A percentile compares a stretch with the other conserved stretches of the same genome.
These are phyloP conservation scores for Pseudevernia furfuracea DNA, from an alignment of 495 filamentous ascomycete genomes.

Conservation along the genomic window DNA sequence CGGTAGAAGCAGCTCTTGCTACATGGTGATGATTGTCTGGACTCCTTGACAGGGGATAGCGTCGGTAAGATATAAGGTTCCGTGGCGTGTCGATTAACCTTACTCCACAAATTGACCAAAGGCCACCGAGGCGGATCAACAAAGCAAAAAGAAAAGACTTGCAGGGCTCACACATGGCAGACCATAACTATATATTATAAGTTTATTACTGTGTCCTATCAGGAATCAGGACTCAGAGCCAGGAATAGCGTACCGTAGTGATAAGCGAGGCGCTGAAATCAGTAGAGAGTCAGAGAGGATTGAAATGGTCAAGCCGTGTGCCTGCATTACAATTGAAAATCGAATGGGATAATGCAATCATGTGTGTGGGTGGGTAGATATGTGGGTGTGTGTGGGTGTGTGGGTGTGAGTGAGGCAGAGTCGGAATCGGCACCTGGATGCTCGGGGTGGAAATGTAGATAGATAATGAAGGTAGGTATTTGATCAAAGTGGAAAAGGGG, in stretches of 20 bases:
- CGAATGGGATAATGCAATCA: not conserved
- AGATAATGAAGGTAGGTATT: no score
- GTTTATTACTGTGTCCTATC: no score
- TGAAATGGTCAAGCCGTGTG: not conserved
- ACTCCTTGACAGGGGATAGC: conserved; percentile 7
- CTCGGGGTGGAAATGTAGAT: not conserved
- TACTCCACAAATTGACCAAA: conserved; percentile 16
- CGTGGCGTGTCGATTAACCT: conserved; percentile 19
- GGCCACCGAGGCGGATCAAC: not conserved
- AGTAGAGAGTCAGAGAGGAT: not conserved
- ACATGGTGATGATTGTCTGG: no score
- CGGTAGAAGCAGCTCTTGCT: conserved; percentile 4
- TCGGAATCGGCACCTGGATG: not conserved
- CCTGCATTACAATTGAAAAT: not conserved
- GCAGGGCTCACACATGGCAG: conserved; percentile 4
- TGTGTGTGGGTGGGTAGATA: not conserved
- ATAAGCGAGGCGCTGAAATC: not conserved
- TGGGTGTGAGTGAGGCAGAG: not conserved
- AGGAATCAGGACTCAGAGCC: no score
- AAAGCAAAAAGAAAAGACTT: not conserved
- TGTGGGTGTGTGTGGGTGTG: not conserved
- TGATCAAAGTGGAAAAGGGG: no score
- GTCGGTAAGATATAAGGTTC: conserved; percentile 17
- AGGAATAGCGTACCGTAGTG: not conserved
- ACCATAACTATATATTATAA: not conserved